phyloP scores from a whole-genome alignment of 2,329 filamentous ascomycete species.

The Fusarium albidum region DNA sequence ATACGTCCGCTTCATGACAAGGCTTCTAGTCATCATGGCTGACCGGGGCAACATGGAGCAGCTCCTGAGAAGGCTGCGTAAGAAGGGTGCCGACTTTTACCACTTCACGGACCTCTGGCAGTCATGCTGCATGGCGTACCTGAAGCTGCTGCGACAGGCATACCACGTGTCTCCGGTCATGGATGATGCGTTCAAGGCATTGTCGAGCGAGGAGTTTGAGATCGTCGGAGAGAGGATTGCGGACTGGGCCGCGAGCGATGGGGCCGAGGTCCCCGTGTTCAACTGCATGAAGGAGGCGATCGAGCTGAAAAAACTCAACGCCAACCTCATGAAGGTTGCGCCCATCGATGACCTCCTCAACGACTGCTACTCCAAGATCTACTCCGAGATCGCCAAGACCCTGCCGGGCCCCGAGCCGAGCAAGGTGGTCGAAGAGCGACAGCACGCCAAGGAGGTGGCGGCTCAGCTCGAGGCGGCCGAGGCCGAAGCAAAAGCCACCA shows the following conservation, averaged over 20 bases:
- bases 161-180: slow-evolving; percentile 55
- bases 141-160: slow-evolving; percentile 59
- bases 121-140: slow-evolving; percentile 61
- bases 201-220: slow-evolving; percentile 65
- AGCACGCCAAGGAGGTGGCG: slow-evolving; percentile 52
- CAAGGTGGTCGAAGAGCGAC: slow-evolving; percentile 56
- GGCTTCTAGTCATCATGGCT: slow-evolving; percentile 75
- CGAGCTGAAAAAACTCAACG: slow-evolving; percentile 77
- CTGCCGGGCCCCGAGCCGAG: slow-evolving; percentile 62
- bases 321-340: slow-evolving; percentile 83
- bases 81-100: slow-evolving; percentile 79
- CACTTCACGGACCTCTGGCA: slow-evolving; percentile 70
- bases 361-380: slow-evolving; percentile 85
- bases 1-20: slow-evolving; percentile 84
- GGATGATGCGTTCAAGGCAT: slow-evolving; percentile 64
- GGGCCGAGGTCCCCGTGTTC: slow-evolving; percentile 52
- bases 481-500: slow-evolving; percentile 46
- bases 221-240: slow-evolving; percentile 62
- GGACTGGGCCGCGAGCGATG: slow-evolving; percentile 59
- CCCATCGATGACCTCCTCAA: slow-evolving; percentile 93
- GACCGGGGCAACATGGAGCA: slow-evolving; percentile 81
- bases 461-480: slow-evolving; percentile 46
- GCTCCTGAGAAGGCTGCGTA: slow-evolving; percentile 79
- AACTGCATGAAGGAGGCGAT: slow-evolving; percentile 65
- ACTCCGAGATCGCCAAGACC: slow-evolving; percentile 69